A percentile compares a stretch with the other conserved stretches of the same genome.
Evolutionary conservation across 164 flowering plant genomes (phyloP).

Genomic region (Malania oleifera): DNA sequence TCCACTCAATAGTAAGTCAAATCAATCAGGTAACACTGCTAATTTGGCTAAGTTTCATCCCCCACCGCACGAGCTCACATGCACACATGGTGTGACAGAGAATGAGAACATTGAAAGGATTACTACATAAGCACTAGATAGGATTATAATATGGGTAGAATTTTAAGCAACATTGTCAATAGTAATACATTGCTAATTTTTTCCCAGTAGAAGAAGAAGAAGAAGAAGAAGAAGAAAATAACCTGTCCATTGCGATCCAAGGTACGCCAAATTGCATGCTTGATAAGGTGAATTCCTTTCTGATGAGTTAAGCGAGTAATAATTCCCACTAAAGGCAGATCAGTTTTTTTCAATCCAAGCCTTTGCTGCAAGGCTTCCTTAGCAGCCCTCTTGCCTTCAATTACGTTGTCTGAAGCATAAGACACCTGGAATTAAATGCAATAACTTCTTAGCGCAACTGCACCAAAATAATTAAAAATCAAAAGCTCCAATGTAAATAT

Average conservation of each 20-base stretch:
- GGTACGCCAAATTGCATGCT: conserved; percentile 91
- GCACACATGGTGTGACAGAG: too few species aligned
- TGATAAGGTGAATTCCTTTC: conserved; percentile 96
- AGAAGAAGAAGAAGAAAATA: neutral
- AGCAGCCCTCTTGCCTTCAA: conserved; percentile 90
- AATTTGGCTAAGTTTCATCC: neutral
- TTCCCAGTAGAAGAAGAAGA: too few species aligned
- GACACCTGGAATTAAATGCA: conserved; percentile 44
- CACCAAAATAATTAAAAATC: neutral
- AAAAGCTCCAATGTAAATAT: conserved; percentile 1
- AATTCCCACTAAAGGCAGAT: conserved; percentile 82
- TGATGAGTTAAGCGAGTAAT: conserved; percentile 93
- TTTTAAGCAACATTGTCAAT: neutral
- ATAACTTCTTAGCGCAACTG: conserved; percentile 2
- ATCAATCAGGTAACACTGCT: too few species aligned
- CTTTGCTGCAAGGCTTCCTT: conserved; percentile 88
- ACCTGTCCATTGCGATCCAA: conserved; percentile 93
- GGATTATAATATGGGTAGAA: neutral
- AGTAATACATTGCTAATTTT: too few species aligned
- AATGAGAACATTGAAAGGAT: too few species aligned
- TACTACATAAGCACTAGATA: neutral
- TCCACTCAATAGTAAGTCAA: too few species aligned
- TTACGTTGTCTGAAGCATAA: conserved; percentile 82
- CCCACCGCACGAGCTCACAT: neutral
- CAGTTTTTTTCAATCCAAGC: conserved; percentile 62